Evolutionary conservation across 208 protist species (phyloP), one percentile per base, ranked within the genome.

Genomic region (Novymonas esmeraldas): DNA sequence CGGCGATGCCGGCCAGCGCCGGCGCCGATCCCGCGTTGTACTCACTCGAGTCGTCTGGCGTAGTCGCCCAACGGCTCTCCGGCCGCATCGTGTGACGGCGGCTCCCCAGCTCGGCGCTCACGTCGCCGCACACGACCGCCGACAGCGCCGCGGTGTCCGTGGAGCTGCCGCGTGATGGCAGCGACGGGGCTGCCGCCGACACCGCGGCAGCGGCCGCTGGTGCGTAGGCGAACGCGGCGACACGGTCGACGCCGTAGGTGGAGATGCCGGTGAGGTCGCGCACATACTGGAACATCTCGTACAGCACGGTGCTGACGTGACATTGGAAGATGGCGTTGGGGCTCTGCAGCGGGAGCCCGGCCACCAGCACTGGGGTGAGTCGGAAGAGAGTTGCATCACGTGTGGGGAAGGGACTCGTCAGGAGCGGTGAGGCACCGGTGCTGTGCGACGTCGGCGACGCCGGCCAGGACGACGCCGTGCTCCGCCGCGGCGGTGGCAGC

Each of bases 341-440:
- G 38, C 74, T 88, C 33, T 75, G 65, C 57, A 84, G 52, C 3
- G 84, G 83, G 22, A 95, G 76, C 11, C 76, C 76, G 14, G 60
- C 29, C 45, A 75, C 56, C 22, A 95, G 62, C 59, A 77, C 81
- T 14, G 70, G 75, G 16, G 87, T 94, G 3, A 95, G 73, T 5
- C 90, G 85, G 51, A 92, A 94, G 41, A 90, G 71, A 2, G 78
- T 73, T 20, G 87, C 66, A 65, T 95, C 90, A 28, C 70, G 81
- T 36, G 76, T 91, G 14, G 85, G 87, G 49, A 92, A 92, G 14
- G 87, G 85, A 6, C 73, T 66, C 26, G 29, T 31, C 36, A 62
- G 52, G 28, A 87, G 73, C 5, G 42, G 34, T 2, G 42, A 2
- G 29, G 59, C 68, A 26, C 31, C n/a, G 6, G 38, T 20, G 9